Evolutionary conservation across 768 basidiomycete species (phyloP).

Genomic region (Pisolithus orientalis): DNA sequence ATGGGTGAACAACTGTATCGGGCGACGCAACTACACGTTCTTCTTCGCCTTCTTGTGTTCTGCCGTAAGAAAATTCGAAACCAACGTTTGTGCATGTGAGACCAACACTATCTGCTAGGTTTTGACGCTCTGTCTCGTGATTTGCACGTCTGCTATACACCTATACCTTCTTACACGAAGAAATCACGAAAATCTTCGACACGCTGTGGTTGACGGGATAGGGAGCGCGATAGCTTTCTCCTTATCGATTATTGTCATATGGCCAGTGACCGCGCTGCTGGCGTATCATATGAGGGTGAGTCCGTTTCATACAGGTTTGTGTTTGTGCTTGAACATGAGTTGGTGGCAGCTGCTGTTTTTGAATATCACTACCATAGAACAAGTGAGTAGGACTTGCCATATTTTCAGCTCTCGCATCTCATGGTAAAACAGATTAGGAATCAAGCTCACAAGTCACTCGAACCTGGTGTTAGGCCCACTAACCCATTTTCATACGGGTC

Average conservation of each 20-base stretch:
- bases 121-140: slow-evolving; percentile 66
- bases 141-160: slow-evolving; percentile 80
- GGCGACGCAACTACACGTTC: slow-evolving; percentile 90
- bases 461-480: slow-evolving; percentile 57
- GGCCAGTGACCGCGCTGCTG: slow-evolving; percentile 77
- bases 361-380: slow-evolving; percentile 95
- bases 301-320: slow-evolving; percentile 2
- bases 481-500: slow-evolving; percentile 86
- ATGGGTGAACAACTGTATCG: slow-evolving; percentile 95
- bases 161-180: slow-evolving; percentile 58
- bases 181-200: slow-evolving; percentile 41
- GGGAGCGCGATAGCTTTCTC: slow-evolving; percentile 82
- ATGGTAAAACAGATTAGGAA: slow-evolving; percentile 62
- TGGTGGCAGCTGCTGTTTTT: slow-evolving; percentile 60
- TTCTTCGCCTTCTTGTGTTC: slow-evolving; percentile 83
- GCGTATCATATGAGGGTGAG: slow-evolving; percentile 83
- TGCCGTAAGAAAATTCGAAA: slow-evolving; percentile 45
- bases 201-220: slow-evolving; percentile 44
- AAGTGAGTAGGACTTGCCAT: slow-evolving; percentile 42
- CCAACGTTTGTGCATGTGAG: neutral
- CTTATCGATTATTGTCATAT: slow-evolving; percentile 65
- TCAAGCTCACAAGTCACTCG: slow-evolving; percentile 69
- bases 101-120: slow-evolving; percentile 38
- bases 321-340: neutral
- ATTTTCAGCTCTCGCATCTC: slow-evolving; percentile 5